Evolutionary conservation across 306 rosid genomes (phyloP).

Genomic region (Trifolium subterraneum): DNA sequence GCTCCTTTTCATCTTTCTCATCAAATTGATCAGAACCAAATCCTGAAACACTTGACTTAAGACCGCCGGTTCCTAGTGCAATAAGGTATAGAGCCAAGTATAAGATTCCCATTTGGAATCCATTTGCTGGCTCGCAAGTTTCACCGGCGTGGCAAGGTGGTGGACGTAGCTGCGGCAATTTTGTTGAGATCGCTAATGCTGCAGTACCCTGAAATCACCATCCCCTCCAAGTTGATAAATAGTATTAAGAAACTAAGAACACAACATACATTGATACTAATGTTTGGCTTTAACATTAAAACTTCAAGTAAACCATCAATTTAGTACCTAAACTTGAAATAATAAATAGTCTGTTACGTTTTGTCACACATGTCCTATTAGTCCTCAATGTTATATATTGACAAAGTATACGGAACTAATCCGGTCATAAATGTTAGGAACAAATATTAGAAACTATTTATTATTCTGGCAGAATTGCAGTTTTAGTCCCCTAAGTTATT

Average conservation of each 20-base stretch:
- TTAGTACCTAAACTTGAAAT: background rate
- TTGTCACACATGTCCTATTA: background rate
- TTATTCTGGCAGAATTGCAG: background rate
- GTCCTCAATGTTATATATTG: background rate
- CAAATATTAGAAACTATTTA: background rate
- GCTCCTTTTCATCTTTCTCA: conserved; percentile 83
- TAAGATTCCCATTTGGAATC: conserved; percentile 81
- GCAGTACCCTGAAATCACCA: conserved; percentile 67
- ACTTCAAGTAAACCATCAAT: background rate
- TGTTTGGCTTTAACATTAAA: background rate
- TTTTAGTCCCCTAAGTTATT: background rate
- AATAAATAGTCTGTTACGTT: background rate
- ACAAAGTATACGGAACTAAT: background rate
- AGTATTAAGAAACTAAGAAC: background rate
- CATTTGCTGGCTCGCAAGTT: conserved; percentile 66
- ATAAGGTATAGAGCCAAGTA: conserved; percentile 71
- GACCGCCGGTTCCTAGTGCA: conserved; percentile 89
- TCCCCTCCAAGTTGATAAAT: background rate
- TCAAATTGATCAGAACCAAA: conserved; percentile 93
- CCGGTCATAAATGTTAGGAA: background rate
- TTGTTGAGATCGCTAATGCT: conserved; percentile 72
- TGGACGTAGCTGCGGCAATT: conserved; percentile 70
- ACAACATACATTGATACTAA: background rate
- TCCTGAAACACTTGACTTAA: conserved; percentile 93
- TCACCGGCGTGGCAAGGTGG: conserved; percentile 60